These are phyloP conservation scores for Penicillium sp. DNA, from an alignment of 2,329 filamentous ascomycete species.

Conservation along the genomic window DNA sequence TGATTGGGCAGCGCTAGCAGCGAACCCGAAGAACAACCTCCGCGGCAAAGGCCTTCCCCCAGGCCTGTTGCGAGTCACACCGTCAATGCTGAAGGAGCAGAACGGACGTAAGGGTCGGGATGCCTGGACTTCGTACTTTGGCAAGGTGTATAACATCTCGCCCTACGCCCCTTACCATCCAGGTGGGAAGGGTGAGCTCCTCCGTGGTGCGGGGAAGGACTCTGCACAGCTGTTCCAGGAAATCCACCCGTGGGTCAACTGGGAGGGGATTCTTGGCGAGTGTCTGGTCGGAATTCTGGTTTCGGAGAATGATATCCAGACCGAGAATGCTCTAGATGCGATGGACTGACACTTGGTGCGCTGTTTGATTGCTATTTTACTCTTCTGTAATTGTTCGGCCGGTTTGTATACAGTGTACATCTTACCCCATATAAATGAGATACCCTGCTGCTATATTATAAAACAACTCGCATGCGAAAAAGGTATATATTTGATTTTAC, in stretches of 20 bases:
- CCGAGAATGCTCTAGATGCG: constrained; percentile 43
- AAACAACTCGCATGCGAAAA: background rate
- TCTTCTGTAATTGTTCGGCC: background rate
- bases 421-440: constrained; percentile 13
- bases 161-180: constrained; percentile 88
- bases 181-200: constrained; percentile 58
- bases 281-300: constrained; percentile 56
- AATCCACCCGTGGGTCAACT: constrained; percentile 60
- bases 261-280: constrained; percentile 56
- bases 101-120: constrained; percentile 77
- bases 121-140: constrained; percentile 82
- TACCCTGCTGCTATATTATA: constrained; percentile 10
- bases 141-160: constrained; percentile 87
- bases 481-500: background rate
- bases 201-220: constrained; percentile 59
- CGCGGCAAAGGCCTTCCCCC: constrained; percentile 48
- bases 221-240: constrained; percentile 55
- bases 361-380: background rate
- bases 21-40: constrained; percentile 55
- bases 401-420: constrained; percentile 5
- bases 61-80: constrained; percentile 64
- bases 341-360: constrained; percentile 46
- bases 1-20: constrained; percentile 80
- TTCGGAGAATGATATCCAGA: constrained; percentile 41
- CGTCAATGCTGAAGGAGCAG: constrained; percentile 65